Percentiles rank a stretch among this genome's conserved stretches.
Conservation (phyloP, 164 flowering plant genomes). For the Echeveria elegans region DNA sequence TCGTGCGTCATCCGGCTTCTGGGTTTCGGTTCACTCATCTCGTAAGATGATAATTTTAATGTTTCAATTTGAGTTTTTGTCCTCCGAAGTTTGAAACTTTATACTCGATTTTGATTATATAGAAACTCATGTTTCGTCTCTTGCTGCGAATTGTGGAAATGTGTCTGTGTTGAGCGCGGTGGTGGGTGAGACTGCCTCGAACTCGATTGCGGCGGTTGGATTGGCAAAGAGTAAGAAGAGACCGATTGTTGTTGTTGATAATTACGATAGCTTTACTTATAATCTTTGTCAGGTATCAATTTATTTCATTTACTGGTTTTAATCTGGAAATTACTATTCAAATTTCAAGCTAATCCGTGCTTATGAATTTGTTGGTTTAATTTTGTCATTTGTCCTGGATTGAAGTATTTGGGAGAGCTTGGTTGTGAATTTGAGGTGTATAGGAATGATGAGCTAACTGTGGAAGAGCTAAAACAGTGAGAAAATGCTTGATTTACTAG, state of each 20-base stretch:
- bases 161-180: constrained; percentile 18
- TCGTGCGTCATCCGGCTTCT: neutral
- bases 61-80: neutral
- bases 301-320: neutral
- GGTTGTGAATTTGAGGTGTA: constrained; percentile 79
- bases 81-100: neutral
- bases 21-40: no score
- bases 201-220: constrained; percentile 17
- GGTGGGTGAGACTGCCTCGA: constrained; percentile 15
- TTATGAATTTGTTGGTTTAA: neutral
- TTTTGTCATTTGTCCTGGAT: neutral
- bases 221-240: constrained; percentile 14
- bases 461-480: constrained; percentile 71
- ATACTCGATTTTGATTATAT: neutral
- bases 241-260: constrained; percentile 80
- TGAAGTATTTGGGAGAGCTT: constrained; percentile 86
- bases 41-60: neutral
- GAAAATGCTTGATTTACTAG: neutral
- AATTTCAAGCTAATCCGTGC: no score
- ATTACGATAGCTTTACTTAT: constrained; percentile 96
- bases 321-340: neutral
- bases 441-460: constrained; percentile 81
- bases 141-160: constrained; percentile 6
- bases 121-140: constrained; percentile 14
- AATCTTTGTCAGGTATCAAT: constrained; percentile 88